Percentiles rank a stretch among this genome's conserved stretches.
Evolutionary conservation across 768 basidiomycete species (phyloP).

Genomic region (Termitomyces heimii): DNA sequence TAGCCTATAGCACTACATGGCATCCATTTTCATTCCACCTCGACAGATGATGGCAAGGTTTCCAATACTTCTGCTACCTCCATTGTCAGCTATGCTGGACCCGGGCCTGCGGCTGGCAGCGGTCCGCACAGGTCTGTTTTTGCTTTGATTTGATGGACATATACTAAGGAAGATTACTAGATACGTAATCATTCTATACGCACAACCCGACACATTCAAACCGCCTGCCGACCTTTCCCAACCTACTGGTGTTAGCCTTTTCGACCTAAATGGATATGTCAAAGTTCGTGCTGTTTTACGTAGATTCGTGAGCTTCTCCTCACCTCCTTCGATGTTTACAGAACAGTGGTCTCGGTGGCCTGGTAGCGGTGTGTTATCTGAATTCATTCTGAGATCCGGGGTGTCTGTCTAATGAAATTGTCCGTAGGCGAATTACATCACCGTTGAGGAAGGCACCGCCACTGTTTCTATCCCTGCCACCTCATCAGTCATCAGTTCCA

Average conservation of each 20-base stretch:
- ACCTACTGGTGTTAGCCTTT: constrained; percentile 45
- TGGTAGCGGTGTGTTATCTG: constrained; percentile 48
- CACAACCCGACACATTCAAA: constrained; percentile 57
- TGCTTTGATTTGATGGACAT: background rate
- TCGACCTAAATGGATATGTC: constrained; percentile 55
- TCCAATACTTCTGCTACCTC: constrained; percentile 36
- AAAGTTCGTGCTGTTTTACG: constrained; percentile 25
- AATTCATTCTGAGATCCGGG: background rate
- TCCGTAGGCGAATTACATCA: constrained; percentile 60
- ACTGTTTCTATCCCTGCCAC: constrained; percentile 50
- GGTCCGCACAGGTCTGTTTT: constrained; percentile 63
- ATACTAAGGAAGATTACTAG: constrained; percentile 25
- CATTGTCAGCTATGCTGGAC: constrained; percentile 67
- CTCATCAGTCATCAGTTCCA: constrained; percentile 60
- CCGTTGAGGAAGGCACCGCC: constrained; percentile 62
- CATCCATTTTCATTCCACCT: background rate
- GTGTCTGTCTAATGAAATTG: background rate
- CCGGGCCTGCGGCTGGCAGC: constrained; percentile 60
- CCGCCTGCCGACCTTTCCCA: constrained; percentile 52
- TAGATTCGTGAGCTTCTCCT: background rate
- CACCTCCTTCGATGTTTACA: constrained; percentile 15
- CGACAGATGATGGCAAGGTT: constrained; percentile 30
- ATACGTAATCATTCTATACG: constrained; percentile 62
- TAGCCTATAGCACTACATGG: background rate
- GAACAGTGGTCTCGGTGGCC: constrained; percentile 48